Conservation (phyloP, 306 rosid genomes). For the Dalbergia cochinchinensis region DNA sequence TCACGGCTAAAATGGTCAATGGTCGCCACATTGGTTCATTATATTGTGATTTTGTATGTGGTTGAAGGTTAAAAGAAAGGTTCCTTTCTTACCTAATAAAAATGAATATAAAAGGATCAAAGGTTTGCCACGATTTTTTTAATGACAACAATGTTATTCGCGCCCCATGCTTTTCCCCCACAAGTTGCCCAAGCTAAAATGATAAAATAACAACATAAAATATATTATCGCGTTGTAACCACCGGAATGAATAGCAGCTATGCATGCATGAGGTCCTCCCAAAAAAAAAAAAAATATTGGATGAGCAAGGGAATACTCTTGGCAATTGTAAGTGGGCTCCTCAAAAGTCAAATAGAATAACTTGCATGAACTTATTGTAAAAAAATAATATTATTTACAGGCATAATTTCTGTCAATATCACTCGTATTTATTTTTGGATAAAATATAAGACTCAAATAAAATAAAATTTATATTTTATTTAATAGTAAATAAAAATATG, state of each 20-base stretch:
- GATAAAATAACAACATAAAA: slow-evolving; percentile 25
- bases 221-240: slow-evolving; percentile 21
- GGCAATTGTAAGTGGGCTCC: neutral
- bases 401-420: no score
- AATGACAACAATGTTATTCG: slow-evolving; percentile 1
- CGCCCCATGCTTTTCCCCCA: slow-evolving; percentile 1
- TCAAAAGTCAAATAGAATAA: slow-evolving; percentile 16
- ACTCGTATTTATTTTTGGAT: no score
- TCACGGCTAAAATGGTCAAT: neutral
- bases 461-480: no score
- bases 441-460: no score
- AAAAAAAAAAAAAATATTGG: neutral
- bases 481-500: no score
- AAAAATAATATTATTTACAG: no score
- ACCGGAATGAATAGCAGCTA: neutral
- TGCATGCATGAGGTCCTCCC: neutral
- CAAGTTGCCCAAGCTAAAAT: neutral
- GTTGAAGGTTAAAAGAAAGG: slow-evolving; percentile 3
- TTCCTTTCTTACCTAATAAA: slow-evolving; percentile 16
- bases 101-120: slow-evolving; percentile 13
- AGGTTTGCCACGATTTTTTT: neutral
- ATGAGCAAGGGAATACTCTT: slow-evolving; percentile 5
- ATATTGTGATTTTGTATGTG: neutral
- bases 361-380: neutral
- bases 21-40: neutral